phyloP scores from a whole-genome alignment of 805 yeast genomes.

The Kazachstania bromeliacearum region DNA sequence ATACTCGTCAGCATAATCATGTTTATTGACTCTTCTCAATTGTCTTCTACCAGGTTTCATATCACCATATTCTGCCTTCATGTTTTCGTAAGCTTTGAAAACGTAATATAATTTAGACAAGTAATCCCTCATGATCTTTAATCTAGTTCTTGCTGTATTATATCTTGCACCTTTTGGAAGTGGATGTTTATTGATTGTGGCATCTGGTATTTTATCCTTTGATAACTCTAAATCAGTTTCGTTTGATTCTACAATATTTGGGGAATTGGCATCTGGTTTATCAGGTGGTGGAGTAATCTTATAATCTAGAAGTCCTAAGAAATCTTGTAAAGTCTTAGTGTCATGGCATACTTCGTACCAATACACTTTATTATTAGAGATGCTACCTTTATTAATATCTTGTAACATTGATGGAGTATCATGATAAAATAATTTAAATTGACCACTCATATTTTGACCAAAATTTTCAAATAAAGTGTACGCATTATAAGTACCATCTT shows the following conservation, averaged over 20 bases:
- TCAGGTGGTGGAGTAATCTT: slow-evolving; percentile 7
- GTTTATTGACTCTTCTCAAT: slow-evolving; percentile 19
- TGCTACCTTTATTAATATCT: slow-evolving; percentile 8
- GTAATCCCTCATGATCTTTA: slow-evolving; percentile 13
- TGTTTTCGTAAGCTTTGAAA: slow-evolving; percentile 52
- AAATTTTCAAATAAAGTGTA: slow-evolving; percentile 13
- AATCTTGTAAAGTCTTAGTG: slow-evolving; percentile 11
- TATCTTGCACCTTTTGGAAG: slow-evolving; percentile 18
- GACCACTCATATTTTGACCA: slow-evolving; percentile 15
- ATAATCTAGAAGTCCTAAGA: slow-evolving; percentile 13
- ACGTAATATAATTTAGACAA: slow-evolving; percentile 25
- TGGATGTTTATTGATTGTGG: slow-evolving; percentile 10
- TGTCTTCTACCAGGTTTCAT: slow-evolving; percentile 23
- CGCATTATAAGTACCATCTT: slow-evolving; percentile 8
- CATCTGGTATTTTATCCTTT: slow-evolving; percentile 1
- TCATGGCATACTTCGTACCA: slow-evolving; percentile 23
- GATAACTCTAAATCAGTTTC: background rate
- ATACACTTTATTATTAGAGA: slow-evolving; percentile 8
- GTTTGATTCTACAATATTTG: slow-evolving; percentile 1
- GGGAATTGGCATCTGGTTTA: slow-evolving; percentile 4
- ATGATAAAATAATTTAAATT: slow-evolving; percentile 19
- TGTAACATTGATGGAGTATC: slow-evolving; percentile 17
- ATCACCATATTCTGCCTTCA: slow-evolving; percentile 48
- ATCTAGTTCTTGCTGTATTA: slow-evolving; percentile 12
- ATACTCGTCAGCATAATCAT: slow-evolving; percentile 13